phyloP scores from a whole-genome alignment of 75 land plant species.

The Sequoiadendron giganteum region DNA sequence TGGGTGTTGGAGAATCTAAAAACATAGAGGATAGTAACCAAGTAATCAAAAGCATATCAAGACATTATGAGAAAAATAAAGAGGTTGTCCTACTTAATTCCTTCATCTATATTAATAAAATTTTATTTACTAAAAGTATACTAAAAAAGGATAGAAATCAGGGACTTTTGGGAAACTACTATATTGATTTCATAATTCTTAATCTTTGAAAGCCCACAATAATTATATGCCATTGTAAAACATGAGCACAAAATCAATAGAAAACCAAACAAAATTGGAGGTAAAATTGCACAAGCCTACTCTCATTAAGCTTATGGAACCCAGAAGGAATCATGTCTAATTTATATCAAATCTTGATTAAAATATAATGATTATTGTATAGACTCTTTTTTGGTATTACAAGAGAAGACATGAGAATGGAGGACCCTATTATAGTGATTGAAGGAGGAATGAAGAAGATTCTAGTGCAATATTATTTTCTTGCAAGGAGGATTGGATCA shows the following conservation, averaged over 20 bases:
- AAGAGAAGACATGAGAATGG: too few relatives aligned
- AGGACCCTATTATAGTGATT: too few relatives aligned
- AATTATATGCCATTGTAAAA: background rate
- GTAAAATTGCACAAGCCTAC: conserved; percentile 49
- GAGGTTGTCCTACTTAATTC: background rate
- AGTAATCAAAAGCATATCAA: background rate
- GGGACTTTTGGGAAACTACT: background rate
- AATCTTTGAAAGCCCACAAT: background rate
- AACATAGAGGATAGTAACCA: too few relatives aligned
- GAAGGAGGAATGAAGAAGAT: too few relatives aligned
- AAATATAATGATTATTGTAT: conserved; percentile 67
- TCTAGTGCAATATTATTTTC: too few relatives aligned
- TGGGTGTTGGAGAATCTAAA: too few relatives aligned
- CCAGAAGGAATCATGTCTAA: conserved; percentile 59
- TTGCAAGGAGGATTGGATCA: too few relatives aligned
- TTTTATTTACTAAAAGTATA: background rate
- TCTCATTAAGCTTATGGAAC: conserved; percentile 54
- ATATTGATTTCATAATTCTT: background rate
- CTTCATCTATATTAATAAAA: background rate
- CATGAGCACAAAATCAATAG: background rate
- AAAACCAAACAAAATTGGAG: background rate
- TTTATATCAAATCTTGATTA: conserved; percentile 82
- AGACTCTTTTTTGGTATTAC: conserved; percentile 67
- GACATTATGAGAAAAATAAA: background rate
- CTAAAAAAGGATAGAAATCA: too few relatives aligned